phyloP scores from a whole-genome alignment of 208 protist species.

The Wallacemonas sp. region DNA sequence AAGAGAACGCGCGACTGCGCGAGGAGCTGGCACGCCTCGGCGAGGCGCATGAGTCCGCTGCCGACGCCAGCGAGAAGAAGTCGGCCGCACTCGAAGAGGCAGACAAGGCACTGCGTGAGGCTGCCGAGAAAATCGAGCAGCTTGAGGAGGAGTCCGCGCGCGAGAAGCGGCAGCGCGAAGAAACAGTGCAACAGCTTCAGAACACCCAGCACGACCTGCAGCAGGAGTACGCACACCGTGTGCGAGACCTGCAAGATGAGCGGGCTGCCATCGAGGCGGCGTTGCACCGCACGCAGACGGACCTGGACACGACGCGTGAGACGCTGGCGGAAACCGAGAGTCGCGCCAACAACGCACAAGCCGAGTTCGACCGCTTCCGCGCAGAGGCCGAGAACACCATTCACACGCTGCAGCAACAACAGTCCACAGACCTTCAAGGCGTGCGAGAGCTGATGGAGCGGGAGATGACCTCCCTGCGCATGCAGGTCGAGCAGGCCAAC shows the following conservation, averaged over 20 bases:
- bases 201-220: conserved; percentile 27
- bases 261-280: conserved; percentile 19
- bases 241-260: conserved; percentile 34
- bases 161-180: conserved; percentile 20
- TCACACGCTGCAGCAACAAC: conserved; percentile 15
- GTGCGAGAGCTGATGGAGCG: conserved; percentile 43
- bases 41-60: neutral
- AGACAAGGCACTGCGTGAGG: conserved; percentile 28
- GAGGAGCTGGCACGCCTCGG: conserved; percentile 37
- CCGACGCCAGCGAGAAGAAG: conserved; percentile 7
- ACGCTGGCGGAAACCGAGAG: conserved; percentile 14
- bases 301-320: neutral
- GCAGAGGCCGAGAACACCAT: conserved; percentile 15
- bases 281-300: conserved; percentile 7
- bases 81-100: conserved; percentile 23
- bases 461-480: conserved; percentile 34
- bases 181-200: conserved; percentile 19
- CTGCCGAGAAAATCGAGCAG: conserved; percentile 22
- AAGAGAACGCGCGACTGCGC: conserved; percentile 39
- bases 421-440: conserved; percentile 29
- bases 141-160: conserved; percentile 18
- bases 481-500: conserved; percentile 38
- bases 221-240: conserved; percentile 37
- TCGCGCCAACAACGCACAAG: neutral
- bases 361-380: conserved; percentile 1